phyloP scores from a whole-genome alignment of 345 rosid genomes.

The Eucalyptus curtisii region DNA sequence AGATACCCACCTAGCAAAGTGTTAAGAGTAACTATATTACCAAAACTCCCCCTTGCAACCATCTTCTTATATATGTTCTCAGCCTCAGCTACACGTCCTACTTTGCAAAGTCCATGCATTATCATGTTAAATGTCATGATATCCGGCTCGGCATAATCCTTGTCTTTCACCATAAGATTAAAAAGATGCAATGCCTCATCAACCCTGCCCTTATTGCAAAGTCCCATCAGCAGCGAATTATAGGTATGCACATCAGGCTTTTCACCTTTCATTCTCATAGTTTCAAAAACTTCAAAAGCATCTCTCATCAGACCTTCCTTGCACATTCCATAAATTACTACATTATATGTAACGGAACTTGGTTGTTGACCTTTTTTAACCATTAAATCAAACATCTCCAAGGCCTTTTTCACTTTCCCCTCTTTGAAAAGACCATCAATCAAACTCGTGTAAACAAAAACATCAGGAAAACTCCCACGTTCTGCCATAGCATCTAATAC shows the following conservation, averaged over 20 bases:
- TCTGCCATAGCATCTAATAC: conserved; percentile 30
- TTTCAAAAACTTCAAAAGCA: conserved; percentile 36
- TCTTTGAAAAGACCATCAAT: conserved; percentile 47
- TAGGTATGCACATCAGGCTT: conserved; percentile 40
- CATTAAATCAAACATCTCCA: conserved; percentile 42
- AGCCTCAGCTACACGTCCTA: conserved; percentile 30
- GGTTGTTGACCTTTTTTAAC: conserved; percentile 33
- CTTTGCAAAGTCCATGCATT: conserved; percentile 51
- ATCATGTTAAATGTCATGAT: conserved; percentile 29
- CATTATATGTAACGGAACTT: conserved; percentile 35
- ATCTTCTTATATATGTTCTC: conserved; percentile 26
- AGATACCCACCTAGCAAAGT: conserved; percentile 33
- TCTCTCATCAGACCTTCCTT: conserved; percentile 35
- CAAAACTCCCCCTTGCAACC: conserved; percentile 26
- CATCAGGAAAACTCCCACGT: conserved; percentile 37
- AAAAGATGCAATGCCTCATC: conserved; percentile 49
- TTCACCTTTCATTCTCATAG: conserved; percentile 43
- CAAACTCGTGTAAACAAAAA: conserved; percentile 26
- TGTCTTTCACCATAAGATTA: conserved; percentile 15
- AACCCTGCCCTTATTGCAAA: conserved; percentile 30
- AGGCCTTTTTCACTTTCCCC: conserved; percentile 36
- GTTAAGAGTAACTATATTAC: conserved; percentile 30
- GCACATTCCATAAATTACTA: conserved; percentile 44
- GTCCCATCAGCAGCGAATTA: conserved; percentile 42
- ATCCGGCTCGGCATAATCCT: conserved; percentile 28